Base-by-base conservation (phyloP, 805 yeast species). In the Ascoidea asiatica region DNA sequence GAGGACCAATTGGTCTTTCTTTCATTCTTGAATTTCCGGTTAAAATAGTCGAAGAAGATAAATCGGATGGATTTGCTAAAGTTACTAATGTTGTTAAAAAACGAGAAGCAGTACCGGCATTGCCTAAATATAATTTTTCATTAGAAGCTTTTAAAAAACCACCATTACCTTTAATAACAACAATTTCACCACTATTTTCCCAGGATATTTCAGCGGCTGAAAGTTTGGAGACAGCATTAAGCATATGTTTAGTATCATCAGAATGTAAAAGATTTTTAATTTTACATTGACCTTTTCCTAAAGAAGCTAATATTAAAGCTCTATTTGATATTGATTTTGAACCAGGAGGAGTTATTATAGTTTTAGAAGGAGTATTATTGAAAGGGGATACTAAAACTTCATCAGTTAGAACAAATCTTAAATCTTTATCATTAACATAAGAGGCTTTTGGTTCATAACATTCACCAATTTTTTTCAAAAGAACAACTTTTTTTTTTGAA, bases 11-110 rank as follows among this genome's bases (percentile, higher is more conserved):
- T 18, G 98, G 98, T 55, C 98, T 74, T 62, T 89, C 94, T 62
- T 89, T 95, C 98, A 92, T 92, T 63, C 98, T 77, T 42, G 85
- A 81, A 62, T 92, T 92, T 53, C 98, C 98, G 1, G 97, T 92
- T 50, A 92, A 70, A 5, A 77, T 65, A 22, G 88, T 77, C 47
- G 67, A 56, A 33, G 70, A 65, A 8, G 59, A 55, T 4, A 54
- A 58, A 2, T 59, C 56, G 15, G 71, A 56, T 22, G 78, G 66
- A 19, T 73, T 68, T 4, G 84, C 95, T 48, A 89, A 67, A n/a
- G 95, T 74, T 18, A 95, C 95, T 22, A 92, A 90, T 2, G 96
- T 77, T 2, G 97, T 85, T 57, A 92, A 72, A 61, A 92, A 92
- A 56, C 98, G 75, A 5, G 97, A 85, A 4, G 98, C 97, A 39